Conservation (phyloP, 225 moss, liverwort and hornwort genomes). For the Takakia lepidozioides region DNA sequence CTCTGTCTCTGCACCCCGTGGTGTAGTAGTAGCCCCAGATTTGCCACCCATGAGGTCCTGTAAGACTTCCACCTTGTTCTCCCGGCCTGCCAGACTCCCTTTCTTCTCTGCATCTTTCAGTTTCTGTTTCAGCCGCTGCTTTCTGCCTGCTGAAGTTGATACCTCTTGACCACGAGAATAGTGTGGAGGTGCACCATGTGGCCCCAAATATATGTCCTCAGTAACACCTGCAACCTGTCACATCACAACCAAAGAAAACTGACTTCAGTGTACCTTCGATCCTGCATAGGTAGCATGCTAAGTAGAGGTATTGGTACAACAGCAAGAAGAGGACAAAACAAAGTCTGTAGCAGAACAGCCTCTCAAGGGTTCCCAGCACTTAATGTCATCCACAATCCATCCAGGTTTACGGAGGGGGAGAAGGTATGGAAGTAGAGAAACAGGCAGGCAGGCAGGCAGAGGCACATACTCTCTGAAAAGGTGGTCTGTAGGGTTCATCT, state of each 20-base stretch:
- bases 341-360: slow-evolving; percentile 23
- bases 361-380: slow-evolving; percentile 17
- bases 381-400: too few relatives aligned
- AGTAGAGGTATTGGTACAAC: slow-evolving; percentile 4
- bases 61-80: slow-evolving; percentile 99
- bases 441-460: slow-evolving; percentile 1
- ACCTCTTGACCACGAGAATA: slow-evolving; percentile 54
- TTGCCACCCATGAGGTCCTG: slow-evolving; percentile 91
- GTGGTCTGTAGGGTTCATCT: slow-evolving; percentile 47
- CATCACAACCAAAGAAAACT: too few relatives aligned
- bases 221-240: slow-evolving; percentile 55
- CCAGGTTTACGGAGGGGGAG: too few relatives aligned
- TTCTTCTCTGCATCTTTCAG: slow-evolving; percentile 92
- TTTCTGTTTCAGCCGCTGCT: slow-evolving; percentile 94
- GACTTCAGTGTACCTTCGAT: too few relatives aligned
- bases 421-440: too few relatives aligned
- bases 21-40: slow-evolving; percentile 26
- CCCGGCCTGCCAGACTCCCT: slow-evolving; percentile 55
- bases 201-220: slow-evolving; percentile 84
- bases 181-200: slow-evolving; percentile 89
- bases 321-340: slow-evolving; percentile 3
- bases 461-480: slow-evolving; percentile 60
- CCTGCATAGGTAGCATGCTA: too few relatives aligned
- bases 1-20: slow-evolving; percentile 50
- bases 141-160: slow-evolving; percentile 54